Base-by-base conservation (phyloP, 1,139 yeast species). In the Hansenula anomala region DNA sequence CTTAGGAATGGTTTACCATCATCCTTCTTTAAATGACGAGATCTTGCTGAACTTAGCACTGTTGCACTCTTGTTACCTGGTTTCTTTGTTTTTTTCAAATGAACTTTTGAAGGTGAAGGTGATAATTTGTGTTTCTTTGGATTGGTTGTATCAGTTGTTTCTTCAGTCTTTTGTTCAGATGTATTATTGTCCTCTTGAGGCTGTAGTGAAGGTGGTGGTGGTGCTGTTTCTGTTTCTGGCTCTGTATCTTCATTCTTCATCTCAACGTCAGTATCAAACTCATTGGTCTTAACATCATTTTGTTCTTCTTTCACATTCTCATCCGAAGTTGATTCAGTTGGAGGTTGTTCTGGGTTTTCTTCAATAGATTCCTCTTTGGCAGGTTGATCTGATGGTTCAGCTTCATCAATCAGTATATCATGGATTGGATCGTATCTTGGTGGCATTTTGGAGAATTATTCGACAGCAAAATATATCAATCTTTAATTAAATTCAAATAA, bases 1-100 rank as follows among this genome's bases (percentile, higher is more conserved):
- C 97, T 71, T 84, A 95, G 85, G 45, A 90, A 78, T 15, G 96
- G 95, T 52, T 86, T 95, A 5, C 97, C 97, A 55, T 92, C 97
- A 15, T 79, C 72, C 56, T 90, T 90, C 60, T 90, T 92, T 51
- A 92, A 65, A 58, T 86, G 95, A 36, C 85, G 70, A 19, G 75
- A 64, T 39, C 76, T 67, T 12, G 78, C 56, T 2, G 56, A 49
- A 24, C 45, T 44, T 12, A 44, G n/a, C 6, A 34, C 39, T 4
- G 38, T 39, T n/a, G 35, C 41, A n/a, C 42, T 46, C 13, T 42
- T 32, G 17, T 14, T 20, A 6, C n/a, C 17, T 26, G 7, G 27
- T 11, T 43, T 45, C 19, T 44, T 45, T 26, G 30, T 33, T 36
- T 46, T 47, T 42, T 48, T 48, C n/a, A 39, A 14, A 13, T 39